Base-by-base conservation (phyloP, 345 rosid species). In the Sisymbrium altissimum region DNA sequence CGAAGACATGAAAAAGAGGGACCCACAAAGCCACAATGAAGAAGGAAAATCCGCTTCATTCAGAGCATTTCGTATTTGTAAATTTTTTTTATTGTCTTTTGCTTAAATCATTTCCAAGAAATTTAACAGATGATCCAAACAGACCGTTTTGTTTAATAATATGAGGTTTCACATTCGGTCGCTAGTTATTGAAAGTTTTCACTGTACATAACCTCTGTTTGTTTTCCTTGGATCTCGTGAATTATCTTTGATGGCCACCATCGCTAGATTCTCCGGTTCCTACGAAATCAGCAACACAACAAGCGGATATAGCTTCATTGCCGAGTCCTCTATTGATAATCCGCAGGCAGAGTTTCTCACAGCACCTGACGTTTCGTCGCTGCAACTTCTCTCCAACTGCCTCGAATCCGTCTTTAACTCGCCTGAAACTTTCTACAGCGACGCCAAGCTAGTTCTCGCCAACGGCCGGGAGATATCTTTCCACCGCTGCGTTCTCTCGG, bases 401-500 rank as follows among this genome's bases (percentile, higher is more conserved):
- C 85, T 93, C 2, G 89, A 84, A 14, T 80, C 87, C 9, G 50
- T 84, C 39, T 81, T 93, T 52, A 79, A 81, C 3, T 85, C 91
- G 19, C 66, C 81, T 8, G 88, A 81, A 36, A 80, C 75, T 21
- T 82, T 82, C 79, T 93, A 77, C 74, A 74, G 90, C 8, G 98
- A 93, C 68, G 93, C 93, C 17, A 86, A 78, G 65, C 84, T 93
- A 29, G 77, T 64, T 64, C 80, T 84, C 66, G 17, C 85, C 23
- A 66, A 65, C 19, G 90, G 90, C 46, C 76, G 63, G 0, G 92
- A 87, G 53, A 68, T 93, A 39, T 49, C 86, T 7, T 86, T 90
- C 50, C 98, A 93, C 82, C 89, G 93, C 58, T 93, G 96, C 84
- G 80, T 93, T 80, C 80, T 93, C 7, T 81, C 93, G 0, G 86